A percentile compares a stretch with the other conserved stretches of the same genome.
phyloP scores from a whole-genome alignment of 352 stramenopile genomes.

The Globisporangium irregulare region DNA sequence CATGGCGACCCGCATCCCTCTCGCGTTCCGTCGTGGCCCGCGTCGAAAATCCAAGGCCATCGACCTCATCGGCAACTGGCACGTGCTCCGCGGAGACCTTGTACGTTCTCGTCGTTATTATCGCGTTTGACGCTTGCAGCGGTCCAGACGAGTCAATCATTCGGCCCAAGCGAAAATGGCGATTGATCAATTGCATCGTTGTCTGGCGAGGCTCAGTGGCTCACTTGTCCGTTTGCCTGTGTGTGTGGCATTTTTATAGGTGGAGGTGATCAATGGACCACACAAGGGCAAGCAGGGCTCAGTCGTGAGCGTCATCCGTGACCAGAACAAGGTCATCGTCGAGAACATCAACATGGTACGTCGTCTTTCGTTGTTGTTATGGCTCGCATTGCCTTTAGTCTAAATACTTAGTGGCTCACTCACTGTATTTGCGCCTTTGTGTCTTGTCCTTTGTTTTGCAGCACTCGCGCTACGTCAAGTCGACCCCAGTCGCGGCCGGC shows the following conservation, averaged over 20 bases:
- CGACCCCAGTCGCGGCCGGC: slow-evolving; percentile 58
- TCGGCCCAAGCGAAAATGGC: neutral
- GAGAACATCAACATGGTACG: slow-evolving; percentile 88
- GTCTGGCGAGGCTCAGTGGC: neutral
- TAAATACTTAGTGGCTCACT: neutral
- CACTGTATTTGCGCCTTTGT: neutral
- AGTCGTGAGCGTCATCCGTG: slow-evolving; percentile 69
- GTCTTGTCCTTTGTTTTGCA: slow-evolving; percentile 9
- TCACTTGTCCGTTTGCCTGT: neutral
- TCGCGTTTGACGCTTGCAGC: too few relatives aligned
- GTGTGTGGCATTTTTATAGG: slow-evolving; percentile 23
- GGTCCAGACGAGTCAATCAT: too few relatives aligned
- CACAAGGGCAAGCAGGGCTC: slow-evolving; percentile 83
- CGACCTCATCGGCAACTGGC: slow-evolving; percentile 75
- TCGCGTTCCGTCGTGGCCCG: slow-evolving; percentile 74
- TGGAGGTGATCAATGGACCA: slow-evolving; percentile 77
- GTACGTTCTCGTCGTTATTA: slow-evolving; percentile 23
- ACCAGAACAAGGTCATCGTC: slow-evolving; percentile 76
- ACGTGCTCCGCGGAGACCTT: slow-evolving; percentile 75
- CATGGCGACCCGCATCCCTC: slow-evolving; percentile 74
- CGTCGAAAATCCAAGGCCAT: slow-evolving; percentile 80
- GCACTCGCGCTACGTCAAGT: slow-evolving; percentile 82
- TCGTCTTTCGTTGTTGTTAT: neutral
- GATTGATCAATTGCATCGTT: neutral
- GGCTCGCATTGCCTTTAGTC: neutral